Conservation (phyloP, 1,284 basidiomycete genomes). For the Puccinia novopanici region DNA sequence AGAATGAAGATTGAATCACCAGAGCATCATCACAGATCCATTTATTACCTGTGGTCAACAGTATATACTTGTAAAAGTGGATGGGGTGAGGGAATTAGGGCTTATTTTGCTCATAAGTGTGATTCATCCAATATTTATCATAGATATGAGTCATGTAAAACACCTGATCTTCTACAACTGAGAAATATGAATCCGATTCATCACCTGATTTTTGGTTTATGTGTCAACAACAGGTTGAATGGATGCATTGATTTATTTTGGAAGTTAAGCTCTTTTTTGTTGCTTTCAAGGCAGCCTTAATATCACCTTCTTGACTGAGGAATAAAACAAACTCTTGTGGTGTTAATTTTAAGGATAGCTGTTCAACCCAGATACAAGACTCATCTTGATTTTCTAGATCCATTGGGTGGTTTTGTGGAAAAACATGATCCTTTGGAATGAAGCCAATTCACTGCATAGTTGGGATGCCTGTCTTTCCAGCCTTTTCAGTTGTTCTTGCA, state of each 20-base stretch:
- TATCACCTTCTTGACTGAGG: neutral
- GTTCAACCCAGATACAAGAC: neutral
- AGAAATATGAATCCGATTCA: neutral
- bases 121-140: neutral
- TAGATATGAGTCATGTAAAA: neutral
- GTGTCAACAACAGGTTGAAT: neutral
- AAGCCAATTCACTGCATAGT: no score
- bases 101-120: neutral
- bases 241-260: neutral
- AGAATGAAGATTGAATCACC: neutral
- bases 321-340: neutral
- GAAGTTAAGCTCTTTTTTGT: neutral
- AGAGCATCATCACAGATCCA: neutral
- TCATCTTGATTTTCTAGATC: neutral
- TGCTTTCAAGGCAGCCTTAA: neutral
- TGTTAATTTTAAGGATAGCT: neutral
- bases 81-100: neutral
- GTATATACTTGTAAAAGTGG: neutral
- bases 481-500: no score
- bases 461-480: no score
- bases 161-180: neutral
- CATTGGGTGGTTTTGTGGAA: neutral
- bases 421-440: neutral
- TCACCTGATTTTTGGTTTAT: neutral
- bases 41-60: neutral